Conservation (phyloP, 2,329 filamentous ascomycete genomes). For the Salinomyces thailandicus region DNA sequence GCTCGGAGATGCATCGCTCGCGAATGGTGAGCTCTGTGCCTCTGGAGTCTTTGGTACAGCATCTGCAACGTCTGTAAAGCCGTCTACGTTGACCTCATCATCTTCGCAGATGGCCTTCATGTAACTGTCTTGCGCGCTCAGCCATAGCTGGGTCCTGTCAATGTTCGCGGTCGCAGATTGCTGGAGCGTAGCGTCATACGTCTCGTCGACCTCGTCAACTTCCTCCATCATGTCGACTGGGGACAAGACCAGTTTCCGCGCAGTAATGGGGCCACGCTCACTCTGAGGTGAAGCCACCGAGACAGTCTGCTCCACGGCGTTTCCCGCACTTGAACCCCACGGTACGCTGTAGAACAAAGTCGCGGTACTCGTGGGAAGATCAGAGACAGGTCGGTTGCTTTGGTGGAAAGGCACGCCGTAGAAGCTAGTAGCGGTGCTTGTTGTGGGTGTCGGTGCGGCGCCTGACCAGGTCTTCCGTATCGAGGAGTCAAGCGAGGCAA, state of each 20-base stretch:
- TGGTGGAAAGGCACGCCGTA: conserved; percentile 72
- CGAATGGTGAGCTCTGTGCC: conserved; percentile 10
- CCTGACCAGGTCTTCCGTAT: conserved; percentile 70
- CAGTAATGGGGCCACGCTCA: conserved; percentile 49
- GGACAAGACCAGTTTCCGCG: conserved; percentile 42
- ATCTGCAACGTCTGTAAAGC: conserved; percentile 21
- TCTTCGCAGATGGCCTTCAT: conserved; percentile 25
- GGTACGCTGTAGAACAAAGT: conserved; percentile 82
- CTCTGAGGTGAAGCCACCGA: conserved; percentile 38
- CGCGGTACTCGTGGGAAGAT: conserved; percentile 74
- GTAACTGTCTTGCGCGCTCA: conserved; percentile 70
- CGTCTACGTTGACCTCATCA: conserved; percentile 17
- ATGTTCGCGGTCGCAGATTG: conserved; percentile 61
- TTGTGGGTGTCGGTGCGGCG: conserved; percentile 54
- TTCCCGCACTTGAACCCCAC: conserved; percentile 41
- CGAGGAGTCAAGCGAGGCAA: conserved; percentile 67
- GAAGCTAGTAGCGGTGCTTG: conserved; percentile 83
- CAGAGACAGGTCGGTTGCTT: conserved; percentile 10
- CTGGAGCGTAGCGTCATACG: conserved; percentile 64
- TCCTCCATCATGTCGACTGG: conserved; percentile 28
- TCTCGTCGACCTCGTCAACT: conserved; percentile 48
- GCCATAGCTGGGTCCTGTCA: conserved; percentile 78
- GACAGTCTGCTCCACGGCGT: conserved; percentile 56
- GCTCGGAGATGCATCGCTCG: conserved; percentile 28
- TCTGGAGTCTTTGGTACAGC: conserved; percentile 23